Base-by-base conservation (phyloP, 164 flowering plant species). In the Vitis riparia region DNA sequence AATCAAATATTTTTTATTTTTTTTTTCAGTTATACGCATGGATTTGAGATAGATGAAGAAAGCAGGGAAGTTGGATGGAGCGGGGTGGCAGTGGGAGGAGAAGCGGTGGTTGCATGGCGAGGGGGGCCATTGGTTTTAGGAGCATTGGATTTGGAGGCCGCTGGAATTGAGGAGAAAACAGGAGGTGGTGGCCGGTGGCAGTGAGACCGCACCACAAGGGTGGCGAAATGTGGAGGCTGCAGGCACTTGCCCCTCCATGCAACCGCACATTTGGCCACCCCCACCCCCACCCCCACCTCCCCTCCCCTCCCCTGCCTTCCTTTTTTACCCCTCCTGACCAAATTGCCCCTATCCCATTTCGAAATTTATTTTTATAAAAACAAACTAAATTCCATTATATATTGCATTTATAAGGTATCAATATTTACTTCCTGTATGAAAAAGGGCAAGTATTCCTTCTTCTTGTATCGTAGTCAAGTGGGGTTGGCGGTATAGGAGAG, bases 201-300 rank as follows among this genome's bases (percentile, higher is more conserved):
- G 27, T 23, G 55, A 11, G 48, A 55, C 19, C 27, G 27, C 27
- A 23, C 67, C 70, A 32, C 5, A 44, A 55, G 15, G 66, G 68
- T 14, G 62, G 50, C 23, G 75, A 68, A 55, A 77, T 48, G 81
- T 75, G 81, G 78, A 61, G 59, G 27, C 17, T 55, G 2, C 30
- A 7, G 71, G 14, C 57, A 1, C 14, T 6, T 14, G 12, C 51
- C 48, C 19, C 59, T 68, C 10, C 82, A 83, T 83, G 84, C 86
- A 80, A 70, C 84, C 86, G 72, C 68, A 78, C 86, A 83, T 76
- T 76, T 83, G 86, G 77, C 82, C 50, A n/a, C 55, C 50, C 13
- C 32, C 27, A 1, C 27, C 2, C 27, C 27, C 0, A 1, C 0
- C 27, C 2, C 2, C 27, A 1, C 27, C 2, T 1, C 27, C 0